Base-by-base conservation (phyloP, 306 rosid genomes). In the Arachis stenosperma region DNA sequence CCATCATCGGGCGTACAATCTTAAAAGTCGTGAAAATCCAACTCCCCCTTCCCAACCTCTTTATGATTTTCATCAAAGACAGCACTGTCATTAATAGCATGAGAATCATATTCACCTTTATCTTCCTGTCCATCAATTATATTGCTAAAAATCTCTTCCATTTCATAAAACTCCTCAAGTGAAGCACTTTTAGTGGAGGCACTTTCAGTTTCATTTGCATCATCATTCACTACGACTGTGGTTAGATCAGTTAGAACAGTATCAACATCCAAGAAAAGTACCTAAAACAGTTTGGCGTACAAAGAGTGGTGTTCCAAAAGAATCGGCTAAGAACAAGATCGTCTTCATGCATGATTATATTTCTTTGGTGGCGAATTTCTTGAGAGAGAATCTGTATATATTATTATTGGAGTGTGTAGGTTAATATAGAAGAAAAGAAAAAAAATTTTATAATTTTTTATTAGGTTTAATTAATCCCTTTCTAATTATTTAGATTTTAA, bases 151-250 rank as follows among this genome's bases (percentile, higher is more conserved):
- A 88, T 85, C 82, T 95, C 99, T 81, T 95, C 98, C 62, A 91
- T 97, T 89, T 95, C 98, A 75, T 84, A 95, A 83, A 95, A 95
- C 71, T 95, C 97, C 74, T 95, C 99, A 13, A 98, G 96, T n/a
- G 98, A 90, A 78, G 90, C 90, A 83, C 76, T 71, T 81, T 87
- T 97, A 6, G 82, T 36, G 74, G 89, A 96, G 15, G 88, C 87
- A 86, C 77, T 78, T 75, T 87, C 99, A 9, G 82, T 46, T 81
- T 90, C 98, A 60, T 84, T 88, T 79, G 82, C 81, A 79, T 91
- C 92, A 76, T 88, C 86, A 67, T 62, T 79, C 64, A 70, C 90
- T 37, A 67, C 76, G 50, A 78, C 85, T 79, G 91, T 79, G 86
- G 88, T 80, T 88, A 86, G 67, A 89, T 78, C 71, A 83, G 92